phyloP scores from a whole-genome alignment of 371 early-diverging fungal genomes.

The Mortierella sp. region DNA sequence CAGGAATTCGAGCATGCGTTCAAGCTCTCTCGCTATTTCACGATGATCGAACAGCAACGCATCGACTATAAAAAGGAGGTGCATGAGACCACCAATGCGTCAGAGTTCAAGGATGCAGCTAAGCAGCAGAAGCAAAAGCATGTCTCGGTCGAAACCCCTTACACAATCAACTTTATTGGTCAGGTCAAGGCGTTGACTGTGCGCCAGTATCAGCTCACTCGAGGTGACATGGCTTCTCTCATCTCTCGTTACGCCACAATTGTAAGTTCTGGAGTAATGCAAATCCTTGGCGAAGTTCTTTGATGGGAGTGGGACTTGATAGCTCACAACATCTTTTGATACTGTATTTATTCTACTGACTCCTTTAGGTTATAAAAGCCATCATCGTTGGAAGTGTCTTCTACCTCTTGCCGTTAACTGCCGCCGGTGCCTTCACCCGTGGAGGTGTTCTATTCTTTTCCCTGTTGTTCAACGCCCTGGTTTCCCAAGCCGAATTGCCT shows the following conservation, averaged over 20 bases:
- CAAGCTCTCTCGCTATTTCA: slow-evolving; percentile 55
- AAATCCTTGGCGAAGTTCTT: too few species aligned
- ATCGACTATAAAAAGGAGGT: slow-evolving; percentile 56
- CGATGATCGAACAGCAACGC: slow-evolving; percentile 53
- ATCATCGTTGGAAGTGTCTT: slow-evolving; percentile 79
- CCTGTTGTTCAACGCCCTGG: slow-evolving; percentile 64
- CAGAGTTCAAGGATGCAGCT: slow-evolving; percentile 64
- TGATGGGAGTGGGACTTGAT: neutral
- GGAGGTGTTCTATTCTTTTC: slow-evolving; percentile 74
- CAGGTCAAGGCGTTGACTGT: slow-evolving; percentile 70
- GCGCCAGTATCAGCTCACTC: slow-evolving; percentile 69
- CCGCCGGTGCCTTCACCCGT: slow-evolving; percentile 74
- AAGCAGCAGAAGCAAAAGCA: slow-evolving; percentile 66
- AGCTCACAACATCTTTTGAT: neutral
- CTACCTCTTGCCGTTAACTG: slow-evolving; percentile 61
- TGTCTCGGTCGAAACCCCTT: slow-evolving; percentile 63
- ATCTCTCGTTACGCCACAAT: slow-evolving; percentile 69
- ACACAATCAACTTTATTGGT: slow-evolving; percentile 69
- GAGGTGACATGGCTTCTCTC: slow-evolving; percentile 62
- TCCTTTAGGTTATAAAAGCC: slow-evolving; percentile 61
- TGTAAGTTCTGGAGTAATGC: too few species aligned
- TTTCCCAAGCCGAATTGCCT: slow-evolving; percentile 64
- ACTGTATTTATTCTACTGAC: neutral
- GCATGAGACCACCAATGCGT: slow-evolving; percentile 45
- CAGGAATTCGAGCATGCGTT: slow-evolving; percentile 62